These are phyloP conservation scores for Mycena epipterygia DNA, from an alignment of 768 basidiomycete species.

Conservation along the genomic window DNA sequence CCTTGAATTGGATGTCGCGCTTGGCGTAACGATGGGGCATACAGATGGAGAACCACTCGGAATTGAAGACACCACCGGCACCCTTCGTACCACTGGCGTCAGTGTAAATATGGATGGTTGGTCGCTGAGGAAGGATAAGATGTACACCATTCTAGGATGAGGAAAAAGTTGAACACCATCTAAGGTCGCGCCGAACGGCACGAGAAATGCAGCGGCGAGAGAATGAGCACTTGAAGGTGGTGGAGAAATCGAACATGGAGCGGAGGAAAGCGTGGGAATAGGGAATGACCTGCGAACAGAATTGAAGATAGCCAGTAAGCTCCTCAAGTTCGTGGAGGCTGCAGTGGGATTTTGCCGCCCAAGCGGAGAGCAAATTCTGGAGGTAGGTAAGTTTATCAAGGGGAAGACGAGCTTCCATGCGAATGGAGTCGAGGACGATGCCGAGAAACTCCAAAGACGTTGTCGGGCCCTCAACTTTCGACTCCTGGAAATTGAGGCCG, in stretches of 20 bases:
- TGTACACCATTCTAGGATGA: conserved; percentile 46
- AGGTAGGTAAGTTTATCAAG: conserved; percentile 47
- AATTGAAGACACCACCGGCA: conserved; percentile 40
- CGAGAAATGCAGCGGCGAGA: conserved; percentile 38
- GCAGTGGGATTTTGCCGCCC: conserved; percentile 32
- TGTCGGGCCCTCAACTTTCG: conserved; percentile 43
- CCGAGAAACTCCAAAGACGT: conserved; percentile 44
- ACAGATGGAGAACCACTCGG: conserved; percentile 41
- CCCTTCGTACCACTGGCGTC: no score
- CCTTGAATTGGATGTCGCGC: conserved; percentile 50
- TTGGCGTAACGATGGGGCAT: conserved; percentile 38
- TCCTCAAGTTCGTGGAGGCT: conserved; percentile 44
- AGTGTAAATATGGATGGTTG: conserved; percentile 40
- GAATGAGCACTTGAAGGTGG: conserved; percentile 39
- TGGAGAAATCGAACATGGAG: conserved; percentile 45
- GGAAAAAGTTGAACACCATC: conserved; percentile 48
- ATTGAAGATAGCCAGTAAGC: conserved; percentile 49
- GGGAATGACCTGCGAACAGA: conserved; percentile 50
- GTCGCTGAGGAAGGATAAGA: conserved; percentile 22
- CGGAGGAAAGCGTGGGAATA: conserved; percentile 43
- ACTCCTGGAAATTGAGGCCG: conserved; percentile 45
- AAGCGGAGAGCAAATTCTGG: conserved; percentile 32
- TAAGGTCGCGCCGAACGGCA: conserved; percentile 36
- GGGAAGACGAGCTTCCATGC: no score
- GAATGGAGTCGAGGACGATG: no score